Evolutionary conservation across 2,329 filamentous ascomycete species (phyloP).

Genomic region (Botrytis fragariae): DNA sequence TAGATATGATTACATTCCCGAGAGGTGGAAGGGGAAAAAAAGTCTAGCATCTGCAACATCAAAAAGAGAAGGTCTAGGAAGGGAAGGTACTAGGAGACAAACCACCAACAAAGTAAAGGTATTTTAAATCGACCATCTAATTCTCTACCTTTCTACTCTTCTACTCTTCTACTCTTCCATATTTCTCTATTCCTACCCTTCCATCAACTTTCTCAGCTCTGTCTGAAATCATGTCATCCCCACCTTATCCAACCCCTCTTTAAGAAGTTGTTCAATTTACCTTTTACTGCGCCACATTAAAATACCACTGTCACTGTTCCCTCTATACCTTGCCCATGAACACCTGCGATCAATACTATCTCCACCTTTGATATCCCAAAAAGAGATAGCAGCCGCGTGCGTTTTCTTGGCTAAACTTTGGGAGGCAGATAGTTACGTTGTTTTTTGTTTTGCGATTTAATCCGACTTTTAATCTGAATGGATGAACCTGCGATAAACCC

Average conservation of each 20-base stretch:
- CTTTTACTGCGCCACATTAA: slow-evolving; percentile 16
- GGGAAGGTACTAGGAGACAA: neutral
- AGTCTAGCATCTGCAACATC: neutral
- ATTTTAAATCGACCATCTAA: neutral
- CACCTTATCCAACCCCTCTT: slow-evolving; percentile 17
- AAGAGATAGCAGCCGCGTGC: neutral
- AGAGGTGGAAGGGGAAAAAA: neutral
- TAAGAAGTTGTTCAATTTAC: neutral
- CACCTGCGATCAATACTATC: neutral
- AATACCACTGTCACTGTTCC: neutral
- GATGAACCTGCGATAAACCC: neutral
- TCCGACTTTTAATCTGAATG: neutral
- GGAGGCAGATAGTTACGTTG: neutral
- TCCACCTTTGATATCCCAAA: slow-evolving; percentile 10
- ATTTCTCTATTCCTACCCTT: too few relatives aligned
- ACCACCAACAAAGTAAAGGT: neutral
- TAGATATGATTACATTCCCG: neutral
- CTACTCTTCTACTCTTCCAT: neutral
- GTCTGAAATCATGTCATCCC: neutral
- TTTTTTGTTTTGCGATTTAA: neutral
- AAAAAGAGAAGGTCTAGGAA: neutral
- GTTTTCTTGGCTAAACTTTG: slow-evolving; percentile 1
- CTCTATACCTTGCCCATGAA: neutral
- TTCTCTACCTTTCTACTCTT: neutral
- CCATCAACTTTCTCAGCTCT: neutral